These are phyloP conservation scores for Glycine tomentella DNA, from an alignment of 306 rosid species.

Conservation along the genomic window DNA sequence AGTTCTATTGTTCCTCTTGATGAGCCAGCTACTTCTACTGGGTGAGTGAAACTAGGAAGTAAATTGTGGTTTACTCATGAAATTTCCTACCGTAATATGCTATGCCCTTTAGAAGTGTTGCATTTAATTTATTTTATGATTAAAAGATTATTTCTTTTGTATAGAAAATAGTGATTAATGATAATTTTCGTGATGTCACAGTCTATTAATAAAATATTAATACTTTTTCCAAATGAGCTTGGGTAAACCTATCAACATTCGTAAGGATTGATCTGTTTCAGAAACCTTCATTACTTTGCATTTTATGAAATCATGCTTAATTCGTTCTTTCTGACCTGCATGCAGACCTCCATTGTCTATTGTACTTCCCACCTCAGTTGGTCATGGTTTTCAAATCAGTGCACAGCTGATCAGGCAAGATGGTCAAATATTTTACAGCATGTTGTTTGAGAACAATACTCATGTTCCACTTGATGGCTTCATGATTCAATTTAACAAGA, in stretches of 20 bases:
- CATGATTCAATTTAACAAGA: slow-evolving; percentile 99
- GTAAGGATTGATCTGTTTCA: slow-evolving; percentile 19
- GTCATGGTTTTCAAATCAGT: slow-evolving; percentile 98
- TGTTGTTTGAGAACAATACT: slow-evolving; percentile 85
- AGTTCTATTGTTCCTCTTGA: slow-evolving; percentile 81
- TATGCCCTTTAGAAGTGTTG: slow-evolving; percentile 39
- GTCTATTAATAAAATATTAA: background rate
- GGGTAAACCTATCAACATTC: slow-evolving; percentile 6
- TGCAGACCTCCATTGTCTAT: slow-evolving; percentile 90
- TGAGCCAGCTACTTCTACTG: slow-evolving; percentile 75
- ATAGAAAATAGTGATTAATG: slow-evolving; percentile 10
- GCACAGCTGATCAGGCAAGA: slow-evolving; percentile 81
- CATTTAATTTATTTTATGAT: slow-evolving; percentile 25
- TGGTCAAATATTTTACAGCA: slow-evolving; percentile 85
- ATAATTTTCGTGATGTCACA: background rate
- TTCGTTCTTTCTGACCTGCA: slow-evolving; percentile 44
- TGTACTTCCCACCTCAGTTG: slow-evolving; percentile 78
- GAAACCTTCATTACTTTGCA: slow-evolving; percentile 35
- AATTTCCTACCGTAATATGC: slow-evolving; percentile 23
- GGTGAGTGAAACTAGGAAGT: slow-evolving; percentile 63
- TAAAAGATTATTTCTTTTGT: background rate
- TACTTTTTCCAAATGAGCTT: slow-evolving; percentile 2
- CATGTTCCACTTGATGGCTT: slow-evolving; percentile 89
- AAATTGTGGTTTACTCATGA: slow-evolving; percentile 27
- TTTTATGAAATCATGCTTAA: slow-evolving; percentile 37